Evolutionary conservation across 2,329 filamentous ascomycete genomes (phyloP).

Genomic region (Exophiala calicioides): DNA sequence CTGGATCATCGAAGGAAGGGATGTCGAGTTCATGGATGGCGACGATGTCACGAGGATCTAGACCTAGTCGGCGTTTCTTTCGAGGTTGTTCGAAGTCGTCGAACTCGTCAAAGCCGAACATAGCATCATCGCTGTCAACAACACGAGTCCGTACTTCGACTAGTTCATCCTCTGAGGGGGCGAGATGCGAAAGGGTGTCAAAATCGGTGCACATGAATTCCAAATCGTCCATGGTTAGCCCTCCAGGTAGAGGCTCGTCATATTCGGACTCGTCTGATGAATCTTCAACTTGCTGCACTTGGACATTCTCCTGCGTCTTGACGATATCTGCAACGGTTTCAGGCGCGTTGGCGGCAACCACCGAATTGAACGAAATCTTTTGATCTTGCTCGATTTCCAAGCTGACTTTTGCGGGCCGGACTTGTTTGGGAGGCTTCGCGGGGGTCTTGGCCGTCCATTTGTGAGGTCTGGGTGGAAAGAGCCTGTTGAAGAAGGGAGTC

Average conservation of each 20-base stretch:
- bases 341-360: slow-evolving; percentile 32
- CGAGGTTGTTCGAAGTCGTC: slow-evolving; percentile 52
- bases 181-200: slow-evolving; percentile 63
- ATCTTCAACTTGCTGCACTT: slow-evolving; percentile 50
- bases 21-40: slow-evolving; percentile 61
- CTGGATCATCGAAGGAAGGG: slow-evolving; percentile 78
- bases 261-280: slow-evolving; percentile 55
- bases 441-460: slow-evolving; percentile 75
- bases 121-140: slow-evolving; percentile 53
- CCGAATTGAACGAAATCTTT: slow-evolving; percentile 80
- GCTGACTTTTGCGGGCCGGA: slow-evolving; percentile 83
- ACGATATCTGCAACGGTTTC: slow-evolving; percentile 31
- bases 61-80: slow-evolving; percentile 66
- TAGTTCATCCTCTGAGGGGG: slow-evolving; percentile 37
- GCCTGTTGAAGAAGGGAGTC: slow-evolving; percentile 75
- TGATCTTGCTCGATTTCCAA: slow-evolving; percentile 85
- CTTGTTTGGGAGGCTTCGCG: slow-evolving; percentile 73
- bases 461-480: slow-evolving; percentile 79
- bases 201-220: slow-evolving; percentile 85
- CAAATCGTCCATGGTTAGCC: slow-evolving; percentile 76
- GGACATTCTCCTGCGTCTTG: slow-evolving; percentile 43
- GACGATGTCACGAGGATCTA: slow-evolving; percentile 47
- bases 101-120: slow-evolving; percentile 58
- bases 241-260: slow-evolving; percentile 66
- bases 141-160: slow-evolving; percentile 34